phyloP scores from a whole-genome alignment of 192 early-diverging fungal genomes.

The Entomortierella lignicola region DNA sequence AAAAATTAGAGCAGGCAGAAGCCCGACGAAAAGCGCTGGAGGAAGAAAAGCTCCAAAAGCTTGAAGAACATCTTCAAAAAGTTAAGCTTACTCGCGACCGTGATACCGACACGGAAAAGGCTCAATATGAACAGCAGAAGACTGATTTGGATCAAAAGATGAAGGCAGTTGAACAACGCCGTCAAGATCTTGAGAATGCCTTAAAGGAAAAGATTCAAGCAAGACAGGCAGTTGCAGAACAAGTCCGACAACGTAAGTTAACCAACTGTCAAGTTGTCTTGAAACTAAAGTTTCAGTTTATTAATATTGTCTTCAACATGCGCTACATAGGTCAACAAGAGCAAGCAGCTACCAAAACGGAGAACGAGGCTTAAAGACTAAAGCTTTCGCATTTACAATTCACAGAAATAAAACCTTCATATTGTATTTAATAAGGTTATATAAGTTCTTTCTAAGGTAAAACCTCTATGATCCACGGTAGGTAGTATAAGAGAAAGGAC shows the following conservation, averaged over 20 bases:
- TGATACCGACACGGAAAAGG: slow-evolving; percentile 27
- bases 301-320: no score
- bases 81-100: slow-evolving; percentile 29
- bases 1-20: slow-evolving; percentile 45
- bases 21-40: slow-evolving; percentile 45
- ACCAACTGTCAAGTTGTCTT: not conserved
- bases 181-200: slow-evolving; percentile 31
- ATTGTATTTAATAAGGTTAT: not conserved
- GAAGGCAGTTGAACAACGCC: slow-evolving; percentile 47
- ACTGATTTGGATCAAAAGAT: slow-evolving; percentile 47
- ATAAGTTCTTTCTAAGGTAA: not conserved
- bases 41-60: slow-evolving; percentile 37
- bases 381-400: no score
- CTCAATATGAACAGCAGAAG: slow-evolving; percentile 46
- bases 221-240: slow-evolving; percentile 30
- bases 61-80: slow-evolving; percentile 39
- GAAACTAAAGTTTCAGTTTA: not conserved
- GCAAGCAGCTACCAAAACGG: no score
- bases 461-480: slow-evolving; percentile 81
- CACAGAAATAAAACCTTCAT: not conserved
- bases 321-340: slow-evolving; percentile 1
- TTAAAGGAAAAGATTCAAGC: slow-evolving; percentile 52
- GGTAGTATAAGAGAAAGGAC: slow-evolving; percentile 88
- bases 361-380: no score
- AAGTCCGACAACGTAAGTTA: slow-evolving; percentile 50